Conservation (phyloP, 768 basidiomycete genomes). For the Phylloporus arenicola region DNA sequence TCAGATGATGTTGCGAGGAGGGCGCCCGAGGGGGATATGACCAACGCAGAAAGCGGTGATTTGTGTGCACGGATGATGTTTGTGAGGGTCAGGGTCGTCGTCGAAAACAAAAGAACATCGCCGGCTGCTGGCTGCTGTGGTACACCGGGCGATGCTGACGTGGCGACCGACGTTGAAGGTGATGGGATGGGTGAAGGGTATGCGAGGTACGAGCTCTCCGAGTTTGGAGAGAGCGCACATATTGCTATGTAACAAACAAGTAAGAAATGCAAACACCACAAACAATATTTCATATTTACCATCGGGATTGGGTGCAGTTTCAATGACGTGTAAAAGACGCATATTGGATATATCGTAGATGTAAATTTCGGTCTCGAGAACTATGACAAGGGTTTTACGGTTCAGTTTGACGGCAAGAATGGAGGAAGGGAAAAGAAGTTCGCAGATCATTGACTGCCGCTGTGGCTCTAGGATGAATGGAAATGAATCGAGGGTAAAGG, state of each 20-base stretch:
- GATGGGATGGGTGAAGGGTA: conserved; percentile 95
- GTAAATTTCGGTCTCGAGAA: conserved; percentile 96
- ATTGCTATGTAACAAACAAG: conserved; percentile 55
- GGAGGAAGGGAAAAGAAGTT: conserved; percentile 92
- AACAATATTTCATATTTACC: conserved; percentile 42
- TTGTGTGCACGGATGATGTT: conserved; percentile 99
- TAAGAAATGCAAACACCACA: background rate
- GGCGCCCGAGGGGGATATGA: conserved; percentile 82
- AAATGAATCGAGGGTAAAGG: background rate
- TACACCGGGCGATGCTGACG: conserved; percentile 35
- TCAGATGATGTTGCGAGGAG: conserved; percentile 91
- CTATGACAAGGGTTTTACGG: conserved; percentile 91
- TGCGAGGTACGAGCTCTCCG: conserved; percentile 90
- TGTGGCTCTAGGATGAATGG: conserved; percentile 25
- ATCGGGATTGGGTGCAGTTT: conserved; percentile 93
- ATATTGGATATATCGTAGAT: conserved; percentile 81
- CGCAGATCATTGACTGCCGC: conserved; percentile 99
- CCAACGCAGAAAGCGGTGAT: conserved; percentile 79
- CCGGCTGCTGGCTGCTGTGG: conserved; percentile 48
- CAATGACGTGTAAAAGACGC: conserved; percentile 84
- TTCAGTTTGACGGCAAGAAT: conserved; percentile 98
- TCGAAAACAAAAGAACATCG: conserved; percentile 93
- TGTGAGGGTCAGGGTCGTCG: conserved; percentile 82
- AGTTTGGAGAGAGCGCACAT: conserved; percentile 89
- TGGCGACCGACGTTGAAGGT: conserved; percentile 51